Conservation (phyloP, 1,139 yeast species). For the Yamadazyma epiphylla region DNA sequence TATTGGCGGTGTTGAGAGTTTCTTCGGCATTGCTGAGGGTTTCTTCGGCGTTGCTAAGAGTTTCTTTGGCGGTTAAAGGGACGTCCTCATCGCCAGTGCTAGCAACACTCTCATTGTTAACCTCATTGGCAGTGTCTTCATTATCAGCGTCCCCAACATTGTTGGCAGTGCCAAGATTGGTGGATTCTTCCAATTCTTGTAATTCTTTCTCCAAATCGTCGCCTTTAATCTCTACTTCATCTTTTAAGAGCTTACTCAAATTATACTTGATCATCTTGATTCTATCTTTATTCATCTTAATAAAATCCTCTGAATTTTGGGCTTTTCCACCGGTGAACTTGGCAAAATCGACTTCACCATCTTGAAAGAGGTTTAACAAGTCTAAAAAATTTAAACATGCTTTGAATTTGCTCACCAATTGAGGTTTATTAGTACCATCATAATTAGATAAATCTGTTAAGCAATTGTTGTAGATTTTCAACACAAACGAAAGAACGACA, state of each 20-base stretch:
- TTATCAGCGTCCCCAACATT: conserved; percentile 4
- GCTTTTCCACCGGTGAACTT: conserved; percentile 33
- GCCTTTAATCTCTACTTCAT: conserved; percentile 27
- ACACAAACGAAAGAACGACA: conserved; percentile 59
- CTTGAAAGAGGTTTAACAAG: conserved; percentile 26
- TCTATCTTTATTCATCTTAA: conserved; percentile 28
- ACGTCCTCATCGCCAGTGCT: background rate
- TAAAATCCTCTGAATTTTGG: conserved; percentile 21
- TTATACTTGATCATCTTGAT: conserved; percentile 37
- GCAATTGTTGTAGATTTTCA: conserved; percentile 54
- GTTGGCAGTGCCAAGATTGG: conserved; percentile 2
- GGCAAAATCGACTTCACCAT: conserved; percentile 27
- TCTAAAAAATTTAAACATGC: conserved; percentile 37
- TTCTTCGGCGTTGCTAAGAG: background rate
- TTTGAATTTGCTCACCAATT: conserved; percentile 28
- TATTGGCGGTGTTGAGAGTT: background rate
- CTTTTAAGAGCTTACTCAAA: conserved; percentile 37
- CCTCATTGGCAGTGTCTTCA: conserved; percentile 2
- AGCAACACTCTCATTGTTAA: background rate
- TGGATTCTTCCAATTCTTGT: conserved; percentile 9
- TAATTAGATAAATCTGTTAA: conserved; percentile 25
- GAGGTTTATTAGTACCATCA: conserved; percentile 22
- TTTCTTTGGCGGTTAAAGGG: conserved; percentile 1
- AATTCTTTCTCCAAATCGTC: conserved; percentile 26
- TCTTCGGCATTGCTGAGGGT: conserved; percentile 3